These are phyloP conservation scores for Fonticula alba DNA, from an alignment of 78 protist genomes.

Conservation along the genomic window DNA sequence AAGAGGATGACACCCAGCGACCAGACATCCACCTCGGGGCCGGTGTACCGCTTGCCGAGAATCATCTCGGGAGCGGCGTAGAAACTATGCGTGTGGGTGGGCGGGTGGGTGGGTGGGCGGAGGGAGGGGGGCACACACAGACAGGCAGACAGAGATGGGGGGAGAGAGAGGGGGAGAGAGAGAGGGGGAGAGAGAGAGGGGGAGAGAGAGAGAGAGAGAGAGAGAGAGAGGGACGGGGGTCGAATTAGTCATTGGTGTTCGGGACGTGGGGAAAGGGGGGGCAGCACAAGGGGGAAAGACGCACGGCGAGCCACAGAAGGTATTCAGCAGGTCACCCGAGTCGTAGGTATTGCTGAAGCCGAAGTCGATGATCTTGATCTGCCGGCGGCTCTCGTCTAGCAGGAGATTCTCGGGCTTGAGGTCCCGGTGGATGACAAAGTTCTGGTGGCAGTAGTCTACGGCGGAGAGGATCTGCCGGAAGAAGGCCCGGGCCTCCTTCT, in stretches of 20 bases:
- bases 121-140: no score
- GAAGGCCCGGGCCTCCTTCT: conserved; percentile 40
- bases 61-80: conserved; percentile 60
- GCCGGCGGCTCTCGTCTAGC: conserved; percentile 25
- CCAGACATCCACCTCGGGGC: conserved; percentile 17
- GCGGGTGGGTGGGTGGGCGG: no score
- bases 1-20: conserved; percentile 54
- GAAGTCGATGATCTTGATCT: conserved; percentile 65
- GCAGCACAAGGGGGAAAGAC: no score
- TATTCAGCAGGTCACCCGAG: background rate
- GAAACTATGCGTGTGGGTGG: background rate
- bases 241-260: no score
- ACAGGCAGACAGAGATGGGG: no score
- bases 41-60: conserved; percentile 17
- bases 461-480: conserved; percentile 44
- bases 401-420: conserved; percentile 60
- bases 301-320: conserved; percentile 33
- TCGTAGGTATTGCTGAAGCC: conserved; percentile 29
- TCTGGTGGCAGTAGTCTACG: conserved; percentile 45
- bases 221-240: no score
- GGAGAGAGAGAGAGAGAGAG: no score
- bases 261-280: no score
- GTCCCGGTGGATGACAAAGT: background rate
- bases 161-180: no score
- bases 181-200: no score